Evolutionary conservation across 768 basidiomycete species (phyloP), one percentile per base, ranked within the genome.

Genomic region (Leucosporidium yakuticum): DNA sequence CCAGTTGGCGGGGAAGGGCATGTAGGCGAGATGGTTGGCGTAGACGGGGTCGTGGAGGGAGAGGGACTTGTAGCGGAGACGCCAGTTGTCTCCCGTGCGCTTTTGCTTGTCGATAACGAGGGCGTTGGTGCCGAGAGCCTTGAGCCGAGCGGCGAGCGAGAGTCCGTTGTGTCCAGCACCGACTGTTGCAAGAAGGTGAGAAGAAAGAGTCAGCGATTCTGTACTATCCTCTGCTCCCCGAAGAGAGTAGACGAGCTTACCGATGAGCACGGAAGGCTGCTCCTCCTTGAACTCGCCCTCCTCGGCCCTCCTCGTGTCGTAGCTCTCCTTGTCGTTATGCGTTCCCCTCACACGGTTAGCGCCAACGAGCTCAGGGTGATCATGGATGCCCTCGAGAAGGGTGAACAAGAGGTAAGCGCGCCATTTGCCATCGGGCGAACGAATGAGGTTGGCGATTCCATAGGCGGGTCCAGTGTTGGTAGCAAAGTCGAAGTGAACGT

Each of bases 131-230:
- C 82, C 83, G 31, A 87, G 78, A 57, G 79, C 80, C 76, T 86
- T 87, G 62, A 87, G 80, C 29, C 86, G 80, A 4, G 86, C 86
- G 4, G 87, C 87, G 2, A 84, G 69, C 1, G 81, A 82, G 44
- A 85, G 78, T 5, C 87, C 88, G 65, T 81, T 82, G 64, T 88
- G 87, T 0, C 86, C 87, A 0, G 82, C 87, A 15, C 87, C 87
- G 23, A 88, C 53, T 54, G 53, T 36, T 36, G 34, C 4, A 25
- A 54, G 23, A n/a, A n/a, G 6, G 27, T n/a, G 25, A 4, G 6
- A 14, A 6, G 14, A 8, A 20, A 54, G 53, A n/a, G 6, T 54
- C 7, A 25, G 53, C 21, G 14, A 25, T 54, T 25, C 3, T 14
- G 53, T n/a, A n/a, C 21, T 4, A 14, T 54, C n/a, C 7, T 54